These are phyloP conservation scores for Syzygium jambos DNA, from an alignment of 345 rosid genomes.

Conservation along the genomic window DNA sequence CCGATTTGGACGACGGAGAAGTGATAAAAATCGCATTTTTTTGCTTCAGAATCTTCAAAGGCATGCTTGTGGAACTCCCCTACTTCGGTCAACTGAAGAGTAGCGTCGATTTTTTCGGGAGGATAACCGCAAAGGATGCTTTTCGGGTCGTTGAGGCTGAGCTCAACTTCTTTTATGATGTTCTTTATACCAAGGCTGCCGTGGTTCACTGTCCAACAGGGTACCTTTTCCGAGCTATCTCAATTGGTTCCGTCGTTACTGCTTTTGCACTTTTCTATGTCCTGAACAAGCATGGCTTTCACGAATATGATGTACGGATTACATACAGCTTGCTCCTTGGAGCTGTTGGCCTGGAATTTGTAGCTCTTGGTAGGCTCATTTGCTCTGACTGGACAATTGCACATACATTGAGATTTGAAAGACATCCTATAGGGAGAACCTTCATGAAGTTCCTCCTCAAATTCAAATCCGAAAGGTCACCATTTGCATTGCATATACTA, in stretches of 20 bases:
- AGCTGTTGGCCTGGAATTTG: neutral
- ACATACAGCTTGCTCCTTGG: neutral
- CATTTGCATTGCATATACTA: neutral
- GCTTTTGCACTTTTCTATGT: neutral
- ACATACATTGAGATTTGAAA: neutral
- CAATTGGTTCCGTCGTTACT: neutral
- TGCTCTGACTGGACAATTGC: neutral
- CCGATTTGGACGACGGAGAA: neutral
- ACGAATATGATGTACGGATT: neutral
- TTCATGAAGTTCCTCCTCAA: no score
- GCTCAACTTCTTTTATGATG: neutral
- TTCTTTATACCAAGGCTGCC: neutral
- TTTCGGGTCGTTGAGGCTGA: neutral
- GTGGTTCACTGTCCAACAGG: neutral
- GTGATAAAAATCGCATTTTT: neutral
- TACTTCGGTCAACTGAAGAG: rapidly evolving
- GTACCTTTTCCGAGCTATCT: neutral
- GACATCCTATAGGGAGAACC: neutral
- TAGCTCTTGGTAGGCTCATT: neutral
- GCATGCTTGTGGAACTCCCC: neutral
- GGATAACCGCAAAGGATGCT: neutral
- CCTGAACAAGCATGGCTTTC: neutral
- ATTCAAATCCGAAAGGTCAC: no score
- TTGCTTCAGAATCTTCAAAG: neutral
- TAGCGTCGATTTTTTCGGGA: rapidly evolving